Evolutionary conservation across 2,329 filamentous ascomycete species (phyloP).

Genomic region (Chaetomiaceae sp.): DNA sequence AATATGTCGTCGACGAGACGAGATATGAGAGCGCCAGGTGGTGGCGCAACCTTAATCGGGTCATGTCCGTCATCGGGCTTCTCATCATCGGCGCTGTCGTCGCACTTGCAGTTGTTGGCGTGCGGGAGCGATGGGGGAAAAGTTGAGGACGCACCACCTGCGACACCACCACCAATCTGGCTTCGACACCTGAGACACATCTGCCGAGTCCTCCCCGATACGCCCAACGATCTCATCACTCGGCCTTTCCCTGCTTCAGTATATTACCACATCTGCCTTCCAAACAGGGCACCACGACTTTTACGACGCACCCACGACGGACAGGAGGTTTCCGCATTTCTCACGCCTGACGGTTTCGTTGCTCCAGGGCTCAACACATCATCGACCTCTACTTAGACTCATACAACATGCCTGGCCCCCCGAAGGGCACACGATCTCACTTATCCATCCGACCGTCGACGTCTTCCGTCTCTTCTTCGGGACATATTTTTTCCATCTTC

Average conservation of each 20-base stretch:
- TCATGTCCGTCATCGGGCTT: constrained; percentile 54
- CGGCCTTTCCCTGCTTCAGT: neutral
- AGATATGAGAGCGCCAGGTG: constrained; percentile 51
- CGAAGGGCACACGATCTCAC: neutral
- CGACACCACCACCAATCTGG: neutral
- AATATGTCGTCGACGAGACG: constrained; percentile 39
- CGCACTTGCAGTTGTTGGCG: constrained; percentile 49
- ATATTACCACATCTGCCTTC: neutral
- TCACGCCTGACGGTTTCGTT: neutral
- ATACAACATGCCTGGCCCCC: neutral
- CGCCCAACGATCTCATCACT: neutral
- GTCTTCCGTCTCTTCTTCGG: neutral
- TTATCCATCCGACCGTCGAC: neutral
- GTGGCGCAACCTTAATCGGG: constrained; percentile 57
- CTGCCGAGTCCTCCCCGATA: neutral
- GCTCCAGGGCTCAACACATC: neutral
- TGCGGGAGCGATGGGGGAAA: constrained; percentile 46
- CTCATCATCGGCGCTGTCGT: constrained; percentile 51
- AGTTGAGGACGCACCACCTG: neutral
- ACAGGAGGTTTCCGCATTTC: neutral
- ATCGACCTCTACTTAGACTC: neutral
- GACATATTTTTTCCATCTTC: neutral
- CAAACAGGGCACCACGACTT: neutral
- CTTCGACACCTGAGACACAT: neutral
- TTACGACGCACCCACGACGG: constrained; percentile 11